Conservation (phyloP, 176 grass and related monocot species). For the Tillandsia leiboldiana region DNA sequence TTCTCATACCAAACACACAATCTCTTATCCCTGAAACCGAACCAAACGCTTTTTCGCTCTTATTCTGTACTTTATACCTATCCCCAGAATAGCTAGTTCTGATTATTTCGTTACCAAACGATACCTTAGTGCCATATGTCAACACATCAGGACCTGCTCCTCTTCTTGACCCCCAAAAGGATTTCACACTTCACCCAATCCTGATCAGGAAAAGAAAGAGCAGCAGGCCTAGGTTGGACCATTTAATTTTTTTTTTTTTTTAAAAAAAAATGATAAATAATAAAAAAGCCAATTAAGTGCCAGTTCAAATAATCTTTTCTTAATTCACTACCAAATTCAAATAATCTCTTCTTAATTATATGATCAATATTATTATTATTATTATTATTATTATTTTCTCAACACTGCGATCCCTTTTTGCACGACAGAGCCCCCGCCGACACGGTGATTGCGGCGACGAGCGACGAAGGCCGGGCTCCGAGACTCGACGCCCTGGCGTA, state of each 20-base stretch:
- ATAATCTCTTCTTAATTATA: neutral
- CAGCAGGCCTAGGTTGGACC: neutral
- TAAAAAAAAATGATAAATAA: neutral
- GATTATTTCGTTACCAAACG: no score
- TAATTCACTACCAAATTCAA: neutral
- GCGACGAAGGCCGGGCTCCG: neutral
- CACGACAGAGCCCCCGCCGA: neutral
- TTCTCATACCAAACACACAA: no score
- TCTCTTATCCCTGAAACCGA: no score
- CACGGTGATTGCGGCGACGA: neutral
- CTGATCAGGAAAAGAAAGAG: neutral
- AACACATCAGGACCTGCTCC: slow-evolving; percentile 1
- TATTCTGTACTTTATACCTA: no score
- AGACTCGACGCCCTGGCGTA: neutral
- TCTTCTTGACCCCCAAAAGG: neutral
- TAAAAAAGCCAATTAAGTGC: neutral
- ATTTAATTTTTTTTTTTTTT: neutral
- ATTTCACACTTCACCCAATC: neutral
- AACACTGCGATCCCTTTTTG: neutral
- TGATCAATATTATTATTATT: neutral
- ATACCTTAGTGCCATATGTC: neutral
- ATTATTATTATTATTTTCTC: neutral
- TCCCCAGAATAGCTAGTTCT: no score
- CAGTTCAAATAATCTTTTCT: neutral
- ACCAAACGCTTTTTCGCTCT: no score